Conservation (phyloP, 2,329 filamentous ascomycete species). For the Claviceps cyperi region DNA sequence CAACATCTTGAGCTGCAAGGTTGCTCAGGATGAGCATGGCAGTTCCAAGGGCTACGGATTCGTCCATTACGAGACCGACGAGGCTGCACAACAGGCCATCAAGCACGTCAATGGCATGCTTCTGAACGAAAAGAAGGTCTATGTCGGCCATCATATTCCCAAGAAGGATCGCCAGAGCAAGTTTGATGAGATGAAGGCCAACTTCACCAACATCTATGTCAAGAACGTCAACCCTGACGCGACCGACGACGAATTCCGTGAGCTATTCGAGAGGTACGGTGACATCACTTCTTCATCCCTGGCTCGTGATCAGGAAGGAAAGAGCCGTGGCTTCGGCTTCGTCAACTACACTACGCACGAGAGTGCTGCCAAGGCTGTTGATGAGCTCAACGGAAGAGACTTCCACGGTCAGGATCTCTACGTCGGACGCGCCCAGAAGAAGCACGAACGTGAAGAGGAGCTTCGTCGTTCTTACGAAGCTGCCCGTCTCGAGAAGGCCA, state of each 20-base stretch:
- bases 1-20: constrained; percentile 99
- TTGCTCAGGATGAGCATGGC: constrained; percentile 90
- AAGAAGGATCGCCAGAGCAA: constrained; percentile 99
- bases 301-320: constrained; percentile 75
- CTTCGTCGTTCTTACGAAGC: constrained; percentile 98
- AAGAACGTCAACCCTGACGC: constrained; percentile 87
- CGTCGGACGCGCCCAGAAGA: constrained; percentile 97
- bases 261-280: constrained; percentile 81
- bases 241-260: constrained; percentile 86
- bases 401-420: constrained; percentile 93
- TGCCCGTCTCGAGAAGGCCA: constrained; percentile 92
- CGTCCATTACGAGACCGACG: constrained; percentile 98
- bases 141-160: constrained; percentile 96
- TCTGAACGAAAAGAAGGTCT: constrained; percentile 99
- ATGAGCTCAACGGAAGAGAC: constrained; percentile 81
- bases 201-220: constrained; percentile 99
- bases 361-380: constrained; percentile 70
- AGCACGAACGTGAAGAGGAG: constrained; percentile 99
- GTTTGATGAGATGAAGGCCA: constrained; percentile 99
- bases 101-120: constrained; percentile 99
- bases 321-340: constrained; percentile 91
- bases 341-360: constrained; percentile 94
- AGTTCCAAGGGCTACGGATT: constrained; percentile 99
- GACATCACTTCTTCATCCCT: constrained; percentile 93
- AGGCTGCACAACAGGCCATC: constrained; percentile 92